Base-by-base conservation (phyloP, 2,329 filamentous ascomycete genomes). In the Xylariales sp. region DNA sequence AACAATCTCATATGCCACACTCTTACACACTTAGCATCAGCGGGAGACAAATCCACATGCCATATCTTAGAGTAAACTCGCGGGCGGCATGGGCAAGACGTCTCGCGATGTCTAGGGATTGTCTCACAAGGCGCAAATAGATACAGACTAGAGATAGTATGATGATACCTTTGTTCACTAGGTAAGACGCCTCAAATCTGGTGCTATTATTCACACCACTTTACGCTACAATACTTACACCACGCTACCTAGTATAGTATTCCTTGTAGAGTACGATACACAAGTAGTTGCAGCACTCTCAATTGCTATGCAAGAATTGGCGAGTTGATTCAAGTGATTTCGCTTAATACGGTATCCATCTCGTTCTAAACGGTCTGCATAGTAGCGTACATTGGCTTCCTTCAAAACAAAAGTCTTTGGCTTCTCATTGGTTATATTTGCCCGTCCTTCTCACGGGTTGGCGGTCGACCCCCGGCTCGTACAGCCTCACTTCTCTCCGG, bases 401-500 rank as follows among this genome's bases (percentile, higher is more conserved):
- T 59, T 58, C 54, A 23, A 34, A 53, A 60, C 57, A 64, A 18
- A 46, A 46, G 62, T 28, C 53, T 18, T 5, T 7, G 39, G 30
- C 18, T 43, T 30, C 41, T 57, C 48, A 71, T 71, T 71, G 69
- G 69, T 39, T 36, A 18, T 18, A 7, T 41, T 46, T 50, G 52
- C 61, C 72, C 71, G 64, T 72, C 67, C 65, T 69, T 61, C 55
- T 61, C 67, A 65, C 65, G 70, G 70, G 69, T 74, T 75, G 72
- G 72, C 55, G 63, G 65, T 68, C 59, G 69, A 67, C 64, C 68
- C 75, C 72, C 72, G 70, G 69, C 68, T 67, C 69, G 65, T 74
- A 74, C 76, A 78, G 77, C 77, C 77, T 78, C 77, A 78, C 75
- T 78, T 77, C 72, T 78, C 70, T 46, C 63, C 65, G 71, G 74